A percentile compares a stretch with the other conserved stretches of the same genome.
phyloP scores from a whole-genome alignment of 2,329 filamentous ascomycete species.

The Penicillium sp. region DNA sequence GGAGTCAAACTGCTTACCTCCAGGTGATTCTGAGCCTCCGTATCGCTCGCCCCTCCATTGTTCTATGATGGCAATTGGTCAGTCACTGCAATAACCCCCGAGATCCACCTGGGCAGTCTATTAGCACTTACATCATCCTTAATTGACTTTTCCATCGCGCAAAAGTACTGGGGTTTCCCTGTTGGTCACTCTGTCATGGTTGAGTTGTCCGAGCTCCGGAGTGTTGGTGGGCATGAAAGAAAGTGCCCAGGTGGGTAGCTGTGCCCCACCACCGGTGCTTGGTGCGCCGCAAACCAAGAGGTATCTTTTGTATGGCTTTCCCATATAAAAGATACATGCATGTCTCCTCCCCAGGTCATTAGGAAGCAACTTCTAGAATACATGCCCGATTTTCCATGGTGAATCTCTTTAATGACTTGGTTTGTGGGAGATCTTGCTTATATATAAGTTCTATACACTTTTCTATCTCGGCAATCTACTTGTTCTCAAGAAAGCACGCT shows the following conservation, averaged over 20 bases:
- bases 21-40: constrained; percentile 36
- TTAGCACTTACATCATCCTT: constrained; percentile 22
- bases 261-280: background rate
- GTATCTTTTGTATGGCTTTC: background rate
- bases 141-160: constrained; percentile 18
- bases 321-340: background rate
- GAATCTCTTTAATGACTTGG: background rate
- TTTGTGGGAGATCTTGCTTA: background rate
- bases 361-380: background rate
- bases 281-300: background rate
- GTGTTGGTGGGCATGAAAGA: constrained; percentile 10
- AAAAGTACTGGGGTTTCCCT: constrained; percentile 5
- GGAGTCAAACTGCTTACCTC: constrained; percentile 30
- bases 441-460: background rate
- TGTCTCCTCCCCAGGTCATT: background rate
- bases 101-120: background rate
- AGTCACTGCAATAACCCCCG: constrained; percentile 6
- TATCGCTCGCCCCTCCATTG: constrained; percentile 37
- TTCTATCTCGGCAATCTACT: background rate
- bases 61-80: constrained; percentile 24
- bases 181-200: constrained; percentile 17
- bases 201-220: background rate
- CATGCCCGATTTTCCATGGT: background rate
- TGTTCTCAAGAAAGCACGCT: background rate
- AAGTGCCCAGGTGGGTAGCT: constrained; percentile 23